Percentiles rank a stretch among this genome's conserved stretches.
These are phyloP conservation scores for Nemophila menziesii DNA, from an alignment of 257 asterid genomes.

Conservation along the genomic window DNA sequence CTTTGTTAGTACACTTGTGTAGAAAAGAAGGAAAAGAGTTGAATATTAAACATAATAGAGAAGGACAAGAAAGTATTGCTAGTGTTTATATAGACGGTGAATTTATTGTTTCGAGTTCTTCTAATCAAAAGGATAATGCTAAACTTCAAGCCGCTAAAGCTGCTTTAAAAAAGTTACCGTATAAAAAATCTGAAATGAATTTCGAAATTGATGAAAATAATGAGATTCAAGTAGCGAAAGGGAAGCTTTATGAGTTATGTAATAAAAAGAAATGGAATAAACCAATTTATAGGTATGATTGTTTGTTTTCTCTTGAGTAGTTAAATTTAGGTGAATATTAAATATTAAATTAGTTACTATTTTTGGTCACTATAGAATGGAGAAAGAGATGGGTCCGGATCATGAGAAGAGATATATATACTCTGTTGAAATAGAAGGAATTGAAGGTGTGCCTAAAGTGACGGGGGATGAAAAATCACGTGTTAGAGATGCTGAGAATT, in stretches of 20 bases:
- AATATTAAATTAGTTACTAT: too few relatives aligned
- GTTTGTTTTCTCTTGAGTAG: not conserved
- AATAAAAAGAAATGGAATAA: constrained; percentile 62
- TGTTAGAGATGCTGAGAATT: constrained; percentile 57
- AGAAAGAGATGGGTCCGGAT: constrained; percentile 37
- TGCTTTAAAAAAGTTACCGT: constrained; percentile 37
- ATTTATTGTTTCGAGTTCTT: constrained; percentile 40
- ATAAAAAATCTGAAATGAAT: constrained; percentile 5
- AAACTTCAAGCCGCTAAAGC: constrained; percentile 71
- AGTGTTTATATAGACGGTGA: constrained; percentile 49
- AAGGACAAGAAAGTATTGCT: constrained; percentile 40
- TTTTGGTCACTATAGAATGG: constrained; percentile 37
- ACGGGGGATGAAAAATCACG: constrained; percentile 43
- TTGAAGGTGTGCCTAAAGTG: constrained; percentile 14
- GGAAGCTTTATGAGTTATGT: constrained; percentile 54
- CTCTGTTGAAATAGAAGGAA: constrained; percentile 45
- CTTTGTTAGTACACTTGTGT: constrained; percentile 47
- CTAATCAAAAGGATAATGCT: constrained; percentile 56
- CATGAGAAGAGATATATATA: constrained; percentile 48
- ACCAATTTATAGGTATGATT: constrained; percentile 55
- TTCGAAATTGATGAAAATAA: constrained; percentile 20
- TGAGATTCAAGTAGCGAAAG: constrained; percentile 52
- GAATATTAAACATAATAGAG: constrained; percentile 28
- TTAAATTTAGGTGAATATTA: too few relatives aligned
- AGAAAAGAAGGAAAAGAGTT: constrained; percentile 53